phyloP scores from a whole-genome alignment of 768 basidiomycete species.

The Collybia sp. region DNA sequence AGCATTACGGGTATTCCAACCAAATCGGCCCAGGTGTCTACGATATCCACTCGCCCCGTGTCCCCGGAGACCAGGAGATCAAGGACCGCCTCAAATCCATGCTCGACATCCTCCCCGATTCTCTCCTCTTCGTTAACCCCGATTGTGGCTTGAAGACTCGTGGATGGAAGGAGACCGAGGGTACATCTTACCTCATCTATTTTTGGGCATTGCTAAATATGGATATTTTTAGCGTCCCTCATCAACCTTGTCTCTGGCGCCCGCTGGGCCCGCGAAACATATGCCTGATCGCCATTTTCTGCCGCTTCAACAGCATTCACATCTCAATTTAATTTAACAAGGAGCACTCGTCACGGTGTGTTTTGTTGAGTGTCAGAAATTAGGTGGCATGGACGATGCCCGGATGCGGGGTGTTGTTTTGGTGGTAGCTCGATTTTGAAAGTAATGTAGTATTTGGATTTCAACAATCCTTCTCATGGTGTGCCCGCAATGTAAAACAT shows the following conservation, averaged over 20 bases:
- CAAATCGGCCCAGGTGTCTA: conserved; percentile 98
- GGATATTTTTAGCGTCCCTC: conserved; percentile 52
- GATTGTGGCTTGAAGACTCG: conserved; percentile 98
- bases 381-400: too few species aligned
- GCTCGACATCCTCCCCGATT: conserved; percentile 74
- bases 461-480: conserved; percentile 65
- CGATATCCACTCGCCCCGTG: conserved; percentile 99
- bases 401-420: too few species aligned
- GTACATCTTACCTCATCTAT: conserved; percentile 20
- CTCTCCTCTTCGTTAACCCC: conserved; percentile 90
- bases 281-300: conserved; percentile 54
- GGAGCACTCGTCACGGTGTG: conserved; percentile 16
- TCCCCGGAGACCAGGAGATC: conserved; percentile 91
- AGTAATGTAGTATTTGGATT: conserved; percentile 60
- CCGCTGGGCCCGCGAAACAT: conserved; percentile 85
- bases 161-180: conserved; percentile 97
- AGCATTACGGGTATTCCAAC: conserved; percentile 92
- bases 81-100: conserved; percentile 85
- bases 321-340: conserved; percentile 56
- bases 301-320: conserved; percentile 93
- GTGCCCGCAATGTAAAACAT: background rate
- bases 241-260: conserved; percentile 87
- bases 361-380: conserved; percentile 37
- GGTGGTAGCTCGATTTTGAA: conserved; percentile 7
- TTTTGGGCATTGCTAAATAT: conserved; percentile 4